Conservation (phyloP, 495 filamentous ascomycete genomes). For the Aspergillus cristatus region DNA sequence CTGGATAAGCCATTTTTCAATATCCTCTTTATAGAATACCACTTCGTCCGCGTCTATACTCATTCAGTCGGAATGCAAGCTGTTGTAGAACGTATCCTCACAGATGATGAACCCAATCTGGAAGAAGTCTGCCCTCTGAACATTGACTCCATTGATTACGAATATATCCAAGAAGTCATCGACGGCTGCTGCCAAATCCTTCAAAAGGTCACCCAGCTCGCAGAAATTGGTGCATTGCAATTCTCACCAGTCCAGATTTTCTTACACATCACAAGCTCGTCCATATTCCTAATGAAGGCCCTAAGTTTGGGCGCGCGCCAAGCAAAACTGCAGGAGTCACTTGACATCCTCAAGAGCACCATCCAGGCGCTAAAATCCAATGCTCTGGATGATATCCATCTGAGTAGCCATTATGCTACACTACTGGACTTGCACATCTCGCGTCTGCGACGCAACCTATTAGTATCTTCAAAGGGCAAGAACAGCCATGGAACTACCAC, state of each 20-base stretch:
- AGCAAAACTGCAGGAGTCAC: slow-evolving; percentile 37
- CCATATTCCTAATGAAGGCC: slow-evolving; percentile 46
- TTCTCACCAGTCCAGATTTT: slow-evolving; percentile 46
- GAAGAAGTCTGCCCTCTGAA: slow-evolving; percentile 35
- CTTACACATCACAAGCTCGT: slow-evolving; percentile 41
- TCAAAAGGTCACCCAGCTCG: slow-evolving; percentile 35
- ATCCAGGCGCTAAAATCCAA: slow-evolving; percentile 41
- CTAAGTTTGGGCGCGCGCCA: slow-evolving; percentile 42
- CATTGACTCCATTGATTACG: slow-evolving; percentile 44
- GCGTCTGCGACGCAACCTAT: slow-evolving; percentile 31
- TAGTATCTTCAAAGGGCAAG: slow-evolving; percentile 26
- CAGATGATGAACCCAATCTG: slow-evolving; percentile 30
- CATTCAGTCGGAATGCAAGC: slow-evolving; percentile 49
- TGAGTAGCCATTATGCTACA: slow-evolving; percentile 42
- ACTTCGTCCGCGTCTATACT: slow-evolving; percentile 45
- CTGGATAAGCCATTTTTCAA: slow-evolving; percentile 35
- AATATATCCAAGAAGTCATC: slow-evolving; percentile 48
- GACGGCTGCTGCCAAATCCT: slow-evolving; percentile 45
- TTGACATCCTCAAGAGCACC: slow-evolving; percentile 38
- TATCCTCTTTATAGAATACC: slow-evolving; percentile 43
- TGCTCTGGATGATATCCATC: slow-evolving; percentile 43
- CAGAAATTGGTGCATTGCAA: slow-evolving; percentile 30
- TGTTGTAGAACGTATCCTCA: slow-evolving; percentile 36
- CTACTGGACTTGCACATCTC: slow-evolving; percentile 42
- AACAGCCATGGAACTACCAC: slow-evolving; percentile 15